Evolutionary conservation across 441 rosid species (phyloP), one percentile per base, ranked within the genome.

Genomic region (Brassica balearica): DNA sequence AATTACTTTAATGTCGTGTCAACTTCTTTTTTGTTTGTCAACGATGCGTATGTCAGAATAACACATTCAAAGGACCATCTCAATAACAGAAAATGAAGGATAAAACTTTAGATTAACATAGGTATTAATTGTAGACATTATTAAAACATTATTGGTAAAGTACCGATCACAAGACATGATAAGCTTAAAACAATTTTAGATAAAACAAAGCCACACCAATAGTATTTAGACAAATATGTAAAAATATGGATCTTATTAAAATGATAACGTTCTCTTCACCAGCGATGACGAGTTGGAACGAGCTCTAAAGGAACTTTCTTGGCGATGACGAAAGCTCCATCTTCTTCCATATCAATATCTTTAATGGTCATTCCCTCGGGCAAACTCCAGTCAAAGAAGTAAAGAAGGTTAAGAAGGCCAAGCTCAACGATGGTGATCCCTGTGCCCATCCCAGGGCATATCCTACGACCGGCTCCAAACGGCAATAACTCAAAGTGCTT

Each of bases 341-440:
- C 60, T 68, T 86, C 89, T 41, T 87, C 84, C 87, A 82, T 83
- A 65, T 77, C 63, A 23, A 83, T 41, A 11, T 80, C 84, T 60
- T 71, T 80, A 59, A 14, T 63, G 27, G 68, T 22, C 84, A 72
- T 67, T 58, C 78, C 87, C 23, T 63, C 1, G 0, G 90, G 87
- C 12, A 87, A 75, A 51, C 41, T 64, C 80, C 80, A 71, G n/a
- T 77, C 71, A 12, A 71, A 77, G 58, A 64, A 71, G 60, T 77
- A 77, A 51, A 77, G 76, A 65, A 77, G 20, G 59, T 56, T 71
- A 34, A 66, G 65, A 63, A 77, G 56, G 12, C 69, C 41, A 0
- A 69, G 79, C 74, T 76, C 74, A 12, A 69, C 19, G 2, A 76
- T 67, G 15, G 53, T 48, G 22, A 20, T 58, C 36, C 68, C 68